Evolutionary conservation across 2,329 filamentous ascomycete genomes (phyloP).

Genomic region (Dryadomyces quercus-mongolicae): DNA sequence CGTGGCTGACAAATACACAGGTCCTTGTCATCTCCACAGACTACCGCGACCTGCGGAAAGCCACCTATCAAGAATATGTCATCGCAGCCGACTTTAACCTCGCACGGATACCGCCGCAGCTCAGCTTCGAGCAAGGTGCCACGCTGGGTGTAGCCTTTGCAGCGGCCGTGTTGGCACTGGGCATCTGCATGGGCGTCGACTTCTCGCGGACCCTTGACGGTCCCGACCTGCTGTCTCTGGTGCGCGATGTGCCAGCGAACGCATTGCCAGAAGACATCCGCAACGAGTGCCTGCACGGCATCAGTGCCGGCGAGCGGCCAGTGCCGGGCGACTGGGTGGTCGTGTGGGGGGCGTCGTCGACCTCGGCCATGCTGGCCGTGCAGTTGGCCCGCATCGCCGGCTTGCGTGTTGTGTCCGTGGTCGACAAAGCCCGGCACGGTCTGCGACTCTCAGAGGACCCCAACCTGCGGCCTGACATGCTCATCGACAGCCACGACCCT

Average conservation of each 20-base stretch:
- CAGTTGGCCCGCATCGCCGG: slow-evolving; percentile 58
- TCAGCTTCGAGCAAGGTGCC: slow-evolving; percentile 43
- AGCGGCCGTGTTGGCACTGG: slow-evolving; percentile 52
- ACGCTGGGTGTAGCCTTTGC: slow-evolving; percentile 61
- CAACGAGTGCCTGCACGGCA: slow-evolving; percentile 48
- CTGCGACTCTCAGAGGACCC: slow-evolving; percentile 36
- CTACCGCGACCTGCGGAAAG: slow-evolving; percentile 60
- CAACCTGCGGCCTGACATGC: slow-evolving; percentile 40
- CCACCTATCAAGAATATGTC: slow-evolving; percentile 59
- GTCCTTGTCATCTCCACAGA: slow-evolving; percentile 60
- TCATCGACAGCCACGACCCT: slow-evolving; percentile 57
- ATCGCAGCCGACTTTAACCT: slow-evolving; percentile 54
- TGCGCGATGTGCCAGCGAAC: slow-evolving; percentile 32
- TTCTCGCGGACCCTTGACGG: slow-evolving; percentile 41
- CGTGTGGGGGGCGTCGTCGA: slow-evolving; percentile 65
- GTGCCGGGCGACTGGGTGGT: slow-evolving; percentile 55
- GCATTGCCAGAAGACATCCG: slow-evolving; percentile 48
- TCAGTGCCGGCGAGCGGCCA: slow-evolving; percentile 38
- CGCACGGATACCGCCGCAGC: slow-evolving; percentile 43
- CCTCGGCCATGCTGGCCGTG: slow-evolving; percentile 52
- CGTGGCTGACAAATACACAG: slow-evolving; percentile 16
- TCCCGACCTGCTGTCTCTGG: slow-evolving; percentile 43
- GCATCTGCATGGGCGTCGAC: slow-evolving; percentile 57
- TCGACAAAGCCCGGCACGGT: slow-evolving; percentile 56
- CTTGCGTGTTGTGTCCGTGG: slow-evolving; percentile 51